These are phyloP conservation scores for Phytopythium montanum DNA, from an alignment of 352 stramenopile species.

Conservation along the genomic window DNA sequence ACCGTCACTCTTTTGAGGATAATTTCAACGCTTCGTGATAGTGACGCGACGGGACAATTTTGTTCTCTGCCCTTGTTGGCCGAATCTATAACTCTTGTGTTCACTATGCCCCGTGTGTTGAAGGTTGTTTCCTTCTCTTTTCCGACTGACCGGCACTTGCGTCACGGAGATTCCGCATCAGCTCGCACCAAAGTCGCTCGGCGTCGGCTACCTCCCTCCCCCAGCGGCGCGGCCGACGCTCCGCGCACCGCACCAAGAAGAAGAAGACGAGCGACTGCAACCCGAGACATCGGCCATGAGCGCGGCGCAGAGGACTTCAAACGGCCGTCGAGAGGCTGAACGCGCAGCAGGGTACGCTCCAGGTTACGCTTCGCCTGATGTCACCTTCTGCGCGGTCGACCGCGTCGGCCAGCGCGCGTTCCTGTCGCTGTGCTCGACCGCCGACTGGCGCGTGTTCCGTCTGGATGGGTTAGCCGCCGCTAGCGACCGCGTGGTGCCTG, in stretches of 20 bases:
- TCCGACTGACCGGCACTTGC: neutral
- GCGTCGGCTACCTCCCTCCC: too few relatives aligned
- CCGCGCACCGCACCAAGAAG: too few relatives aligned
- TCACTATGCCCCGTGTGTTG: neutral
- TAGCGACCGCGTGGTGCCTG: conserved; percentile 38
- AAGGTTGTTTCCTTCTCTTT: neutral
- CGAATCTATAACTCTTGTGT: neutral
- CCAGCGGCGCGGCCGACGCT: too few relatives aligned
- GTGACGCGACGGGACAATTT: neutral
- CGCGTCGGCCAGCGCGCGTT: conserved; percentile 45
- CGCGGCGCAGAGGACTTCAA: neutral
- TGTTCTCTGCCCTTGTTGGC: neutral
- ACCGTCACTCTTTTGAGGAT: neutral
- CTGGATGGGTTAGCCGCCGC: conserved; percentile 43
- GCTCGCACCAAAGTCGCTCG: neutral
- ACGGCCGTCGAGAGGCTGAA: neutral
- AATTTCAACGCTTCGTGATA: neutral
- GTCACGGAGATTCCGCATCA: conserved; percentile 6
- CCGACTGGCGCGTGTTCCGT: conserved; percentile 53
- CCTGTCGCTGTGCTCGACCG: conserved; percentile 53
- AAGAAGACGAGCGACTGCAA: neutral
- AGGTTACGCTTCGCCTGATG: conserved; percentile 19
- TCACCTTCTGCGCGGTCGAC: conserved; percentile 66
- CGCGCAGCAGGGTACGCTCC: neutral
- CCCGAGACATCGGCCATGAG: neutral